Percentiles rank a stretch among this genome's conserved stretches.
These are phyloP conservation scores for Trypethelium eluteriae DNA, from an alignment of 495 filamentous ascomycete species.

Conservation along the genomic window DNA sequence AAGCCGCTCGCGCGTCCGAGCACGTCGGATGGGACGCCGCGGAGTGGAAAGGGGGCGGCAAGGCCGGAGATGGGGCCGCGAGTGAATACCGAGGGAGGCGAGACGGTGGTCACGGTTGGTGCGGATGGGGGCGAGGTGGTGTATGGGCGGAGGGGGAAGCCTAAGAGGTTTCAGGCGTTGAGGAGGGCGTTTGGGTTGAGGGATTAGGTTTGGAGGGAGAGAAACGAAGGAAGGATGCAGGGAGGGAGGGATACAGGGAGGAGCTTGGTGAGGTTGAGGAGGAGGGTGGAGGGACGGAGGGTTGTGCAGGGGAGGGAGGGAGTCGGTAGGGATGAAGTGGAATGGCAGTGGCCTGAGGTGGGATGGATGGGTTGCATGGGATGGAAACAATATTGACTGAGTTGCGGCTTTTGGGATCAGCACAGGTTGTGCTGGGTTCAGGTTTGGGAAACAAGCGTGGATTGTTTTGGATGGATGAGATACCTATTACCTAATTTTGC, in stretches of 20 bases:
- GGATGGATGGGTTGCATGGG: background rate
- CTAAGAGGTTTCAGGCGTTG: constrained; percentile 52
- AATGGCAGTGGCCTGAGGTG: background rate
- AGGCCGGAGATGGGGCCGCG: constrained; percentile 18
- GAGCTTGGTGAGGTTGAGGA: background rate
- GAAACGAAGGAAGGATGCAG: background rate
- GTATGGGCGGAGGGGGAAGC: constrained; percentile 39
- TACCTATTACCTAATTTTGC: background rate
- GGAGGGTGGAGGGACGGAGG: background rate
- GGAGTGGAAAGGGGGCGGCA: background rate
- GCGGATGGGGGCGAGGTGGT: constrained; percentile 21
- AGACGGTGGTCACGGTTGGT: constrained; percentile 11
- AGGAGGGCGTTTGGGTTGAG: constrained; percentile 51
- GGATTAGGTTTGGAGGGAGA: constrained; percentile 34
- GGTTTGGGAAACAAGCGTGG: background rate
- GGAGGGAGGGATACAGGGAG: background rate
- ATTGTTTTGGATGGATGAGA: background rate
- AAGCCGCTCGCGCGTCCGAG: constrained; percentile 27
- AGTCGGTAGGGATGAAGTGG: background rate
- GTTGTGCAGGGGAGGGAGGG: background rate
- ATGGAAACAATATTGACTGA: background rate
- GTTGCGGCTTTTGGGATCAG: background rate
- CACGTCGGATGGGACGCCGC: constrained; percentile 21
- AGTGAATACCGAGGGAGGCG: constrained; percentile 24
- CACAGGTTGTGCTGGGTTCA: background rate